phyloP scores from a whole-genome alignment of 257 asterid genomes.

The Handroanthus guayacan region DNA sequence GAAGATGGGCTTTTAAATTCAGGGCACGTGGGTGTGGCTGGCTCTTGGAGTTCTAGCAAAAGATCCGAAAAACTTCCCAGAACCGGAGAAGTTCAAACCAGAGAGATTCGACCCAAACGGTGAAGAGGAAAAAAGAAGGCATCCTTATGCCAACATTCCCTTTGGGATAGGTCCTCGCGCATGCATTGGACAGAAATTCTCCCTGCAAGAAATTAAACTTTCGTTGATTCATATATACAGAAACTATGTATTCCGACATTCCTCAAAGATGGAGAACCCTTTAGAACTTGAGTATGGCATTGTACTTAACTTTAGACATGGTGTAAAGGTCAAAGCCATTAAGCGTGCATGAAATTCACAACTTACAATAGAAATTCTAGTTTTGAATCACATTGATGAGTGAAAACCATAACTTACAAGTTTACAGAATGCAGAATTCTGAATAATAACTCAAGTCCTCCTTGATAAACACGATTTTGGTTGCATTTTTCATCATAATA shows the following conservation, averaged over 20 bases:
- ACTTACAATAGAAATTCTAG: neutral
- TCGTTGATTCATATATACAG: conserved; percentile 76
- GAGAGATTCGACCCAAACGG: conserved; percentile 94
- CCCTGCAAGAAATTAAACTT: conserved; percentile 85
- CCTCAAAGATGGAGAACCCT: conserved; percentile 85
- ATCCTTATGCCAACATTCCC: conserved; percentile 91
- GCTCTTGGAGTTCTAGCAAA: conserved; percentile 92
- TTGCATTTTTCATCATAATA: conserved; percentile 26
- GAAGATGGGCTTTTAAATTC: conserved; percentile 27
- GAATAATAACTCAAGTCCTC: conserved; percentile 31
- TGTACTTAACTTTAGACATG: conserved; percentile 80
- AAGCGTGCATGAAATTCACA: conserved; percentile 51
- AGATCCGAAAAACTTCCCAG: conserved; percentile 84
- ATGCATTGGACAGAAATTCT: conserved; percentile 91
- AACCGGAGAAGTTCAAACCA: conserved; percentile 87
- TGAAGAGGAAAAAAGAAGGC: conserved; percentile 84
- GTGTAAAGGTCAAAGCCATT: conserved; percentile 76
- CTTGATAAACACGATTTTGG: neutral
- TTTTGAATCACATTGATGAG: neutral
- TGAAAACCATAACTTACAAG: neutral
- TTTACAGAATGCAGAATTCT: conserved; percentile 29
- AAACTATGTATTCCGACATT: conserved; percentile 70
- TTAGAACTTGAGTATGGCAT: conserved; percentile 77
- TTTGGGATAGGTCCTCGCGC: conserved; percentile 96
- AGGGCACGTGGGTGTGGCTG: conserved; percentile 99